A percentile compares a stretch with the other conserved stretches of the same genome.
These are phyloP conservation scores for Mayamaea pseudoterrestris DNA, from an alignment of 108 stramenopile genomes.

Conservation along the genomic window DNA sequence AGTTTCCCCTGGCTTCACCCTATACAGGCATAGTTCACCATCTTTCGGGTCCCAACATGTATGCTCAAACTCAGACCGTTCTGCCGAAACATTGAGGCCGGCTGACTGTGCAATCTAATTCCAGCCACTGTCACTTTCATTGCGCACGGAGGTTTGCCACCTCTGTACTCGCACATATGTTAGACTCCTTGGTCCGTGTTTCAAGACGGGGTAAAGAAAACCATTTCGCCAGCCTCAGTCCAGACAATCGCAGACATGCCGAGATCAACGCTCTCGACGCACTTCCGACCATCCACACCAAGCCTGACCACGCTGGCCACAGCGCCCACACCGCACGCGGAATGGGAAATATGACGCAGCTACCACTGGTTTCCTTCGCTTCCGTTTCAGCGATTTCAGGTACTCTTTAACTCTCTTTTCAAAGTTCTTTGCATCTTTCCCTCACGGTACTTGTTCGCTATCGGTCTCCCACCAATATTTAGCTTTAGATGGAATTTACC, in stretches of 20 bases:
- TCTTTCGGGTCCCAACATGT: constrained; percentile 92
- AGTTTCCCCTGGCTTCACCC: constrained; percentile 94
- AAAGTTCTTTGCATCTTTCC: constrained; percentile 94
- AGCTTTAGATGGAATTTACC: constrained; percentile 95
- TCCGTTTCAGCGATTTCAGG: constrained; percentile 96
- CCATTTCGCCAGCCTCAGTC: constrained; percentile 62
- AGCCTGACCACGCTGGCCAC: constrained; percentile 44
- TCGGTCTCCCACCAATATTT: constrained; percentile 92
- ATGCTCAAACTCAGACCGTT: constrained; percentile 90
- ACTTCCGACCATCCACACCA: constrained; percentile 16
- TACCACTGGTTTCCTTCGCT: constrained; percentile 88
- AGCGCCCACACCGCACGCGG: constrained; percentile 49
- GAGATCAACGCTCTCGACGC: background rate
- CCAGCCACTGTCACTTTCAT: constrained; percentile 81
- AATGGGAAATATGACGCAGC: constrained; percentile 38
- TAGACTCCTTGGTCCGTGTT: constrained; percentile 90
- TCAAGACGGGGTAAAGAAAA: constrained; percentile 80
- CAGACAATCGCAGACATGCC: constrained; percentile 21
- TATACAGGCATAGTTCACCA: constrained; percentile 97
- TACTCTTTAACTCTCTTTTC: constrained; percentile 98
- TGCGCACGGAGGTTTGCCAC: constrained; percentile 85
- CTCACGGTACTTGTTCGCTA: constrained; percentile 94
- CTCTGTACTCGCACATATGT: constrained; percentile 83
- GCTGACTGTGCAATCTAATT: constrained; percentile 70
- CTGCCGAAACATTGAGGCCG: constrained; percentile 76